These are phyloP conservation scores for Fomitopsis serialis DNA, from an alignment of 768 basidiomycete species.

Conservation along the genomic window DNA sequence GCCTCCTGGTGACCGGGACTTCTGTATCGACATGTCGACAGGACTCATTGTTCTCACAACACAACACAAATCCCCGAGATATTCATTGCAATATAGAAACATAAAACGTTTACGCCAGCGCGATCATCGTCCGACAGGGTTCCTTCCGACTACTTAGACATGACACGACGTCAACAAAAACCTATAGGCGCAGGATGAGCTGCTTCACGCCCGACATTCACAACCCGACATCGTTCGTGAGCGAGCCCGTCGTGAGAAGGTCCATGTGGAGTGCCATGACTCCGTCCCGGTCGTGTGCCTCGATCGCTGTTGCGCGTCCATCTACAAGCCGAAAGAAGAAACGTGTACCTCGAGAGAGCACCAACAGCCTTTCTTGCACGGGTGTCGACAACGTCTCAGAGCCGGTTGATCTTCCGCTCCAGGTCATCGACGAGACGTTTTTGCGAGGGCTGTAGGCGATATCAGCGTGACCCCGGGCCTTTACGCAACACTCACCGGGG, in stretches of 20 bases:
- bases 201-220: constrained; percentile 93
- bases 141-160: neutral
- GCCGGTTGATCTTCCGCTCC: constrained; percentile 83
- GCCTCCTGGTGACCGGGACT: too few species aligned
- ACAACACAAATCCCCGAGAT: too few species aligned
- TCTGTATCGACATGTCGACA: too few species aligned
- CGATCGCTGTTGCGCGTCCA: constrained; percentile 58
- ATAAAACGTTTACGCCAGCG: neutral
- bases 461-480: constrained; percentile 2
- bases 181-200: constrained; percentile 64
- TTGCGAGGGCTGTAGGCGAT: constrained; percentile 58
- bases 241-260: constrained; percentile 71
- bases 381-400: constrained; percentile 73
- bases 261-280: constrained; percentile 85
- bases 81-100: too few species aligned
- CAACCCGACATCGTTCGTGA: constrained; percentile 76
- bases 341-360: constrained; percentile 64
- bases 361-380: constrained; percentile 66
- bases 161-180: neutral
- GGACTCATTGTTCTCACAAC: too few species aligned
- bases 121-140: neutral
- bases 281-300: constrained; percentile 65
- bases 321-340: neutral
- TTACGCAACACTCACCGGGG: constrained; percentile 48
- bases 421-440: constrained; percentile 83